Conservation (phyloP, 768 basidiomycete species). For the Naematelia encephala region DNA sequence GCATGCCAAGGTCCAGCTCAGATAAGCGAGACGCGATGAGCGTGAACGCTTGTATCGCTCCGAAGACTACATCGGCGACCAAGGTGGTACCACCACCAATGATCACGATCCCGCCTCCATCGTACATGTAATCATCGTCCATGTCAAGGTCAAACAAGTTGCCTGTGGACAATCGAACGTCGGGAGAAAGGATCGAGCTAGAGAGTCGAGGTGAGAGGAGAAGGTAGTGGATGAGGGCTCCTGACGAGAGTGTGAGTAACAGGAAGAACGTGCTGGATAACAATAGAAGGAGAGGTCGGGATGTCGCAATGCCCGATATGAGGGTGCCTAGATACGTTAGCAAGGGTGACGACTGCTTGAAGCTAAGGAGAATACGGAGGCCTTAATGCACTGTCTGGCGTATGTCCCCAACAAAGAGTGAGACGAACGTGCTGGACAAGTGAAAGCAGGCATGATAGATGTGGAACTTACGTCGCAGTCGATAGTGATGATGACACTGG, state of each 20-base stretch:
- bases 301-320: slow-evolving; percentile 41
- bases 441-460: too few species aligned
- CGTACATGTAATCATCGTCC: slow-evolving; percentile 13
- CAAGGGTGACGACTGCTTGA: too few species aligned
- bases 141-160: slow-evolving; percentile 9
- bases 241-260: slow-evolving; percentile 23
- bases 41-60: slow-evolving; percentile 33
- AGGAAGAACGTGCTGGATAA: slow-evolving; percentile 29
- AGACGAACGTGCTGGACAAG: too few species aligned
- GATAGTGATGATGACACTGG: slow-evolving; percentile 44
- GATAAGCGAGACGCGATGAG: slow-evolving; percentile 11
- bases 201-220: slow-evolving; percentile 15
- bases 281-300: slow-evolving; percentile 35
- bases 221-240: slow-evolving; percentile 26
- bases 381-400: too few species aligned
- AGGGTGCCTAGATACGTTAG: slow-evolving; percentile 25
- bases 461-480: slow-evolving; percentile 32
- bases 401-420: too few species aligned
- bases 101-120: slow-evolving; percentile 19
- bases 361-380: too few species aligned
- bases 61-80: slow-evolving; percentile 34
- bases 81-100: slow-evolving; percentile 27
- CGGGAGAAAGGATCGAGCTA: not conserved
- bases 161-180: not conserved
- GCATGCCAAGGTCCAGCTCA: not conserved